Evolutionary conservation across 2,329 filamentous ascomycete genomes (phyloP).

Genomic region (Dryadomyces sulphureus): DNA sequence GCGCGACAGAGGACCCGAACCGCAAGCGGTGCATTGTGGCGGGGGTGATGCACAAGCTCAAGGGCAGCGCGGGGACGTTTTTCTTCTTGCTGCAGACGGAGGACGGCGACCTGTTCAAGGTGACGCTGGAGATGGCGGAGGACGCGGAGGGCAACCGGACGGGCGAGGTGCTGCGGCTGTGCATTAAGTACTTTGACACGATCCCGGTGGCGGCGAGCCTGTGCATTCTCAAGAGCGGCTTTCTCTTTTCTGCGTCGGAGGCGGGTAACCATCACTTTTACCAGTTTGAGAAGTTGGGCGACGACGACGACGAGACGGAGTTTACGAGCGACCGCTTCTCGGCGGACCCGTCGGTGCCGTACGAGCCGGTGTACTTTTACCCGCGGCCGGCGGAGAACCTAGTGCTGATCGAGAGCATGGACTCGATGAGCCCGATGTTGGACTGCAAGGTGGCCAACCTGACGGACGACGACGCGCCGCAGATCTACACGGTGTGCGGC

Average conservation of each 20-base stretch:
- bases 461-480: conserved; percentile 82
- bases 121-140: conserved; percentile 81
- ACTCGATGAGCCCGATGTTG: conserved; percentile 80
- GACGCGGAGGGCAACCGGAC: conserved; percentile 65
- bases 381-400: conserved; percentile 69
- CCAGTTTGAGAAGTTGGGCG: conserved; percentile 92
- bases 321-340: conserved; percentile 75
- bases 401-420: conserved; percentile 68
- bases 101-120: conserved; percentile 95
- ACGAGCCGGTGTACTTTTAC: conserved; percentile 72
- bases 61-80: conserved; percentile 68
- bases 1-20: conserved; percentile 81
- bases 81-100: conserved; percentile 95
- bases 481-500: conserved; percentile 88
- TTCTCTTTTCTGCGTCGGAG: conserved; percentile 83
- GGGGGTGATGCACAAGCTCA: conserved; percentile 95
- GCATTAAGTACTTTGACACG: conserved; percentile 97
- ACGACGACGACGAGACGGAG: conserved; percentile 82
- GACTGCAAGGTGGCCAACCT: conserved; percentile 87
- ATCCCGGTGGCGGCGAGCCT: conserved; percentile 77
- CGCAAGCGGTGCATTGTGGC: conserved; percentile 76
- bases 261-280: conserved; percentile 91
- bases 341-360: conserved; percentile 55
- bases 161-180: conserved; percentile 67
- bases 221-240: conserved; percentile 89